Evolutionary conservation across 2,329 filamentous ascomycete genomes (phyloP), one percentile per base, ranked within the genome.

Genomic region (Phyllosticta citrichinensis): DNA sequence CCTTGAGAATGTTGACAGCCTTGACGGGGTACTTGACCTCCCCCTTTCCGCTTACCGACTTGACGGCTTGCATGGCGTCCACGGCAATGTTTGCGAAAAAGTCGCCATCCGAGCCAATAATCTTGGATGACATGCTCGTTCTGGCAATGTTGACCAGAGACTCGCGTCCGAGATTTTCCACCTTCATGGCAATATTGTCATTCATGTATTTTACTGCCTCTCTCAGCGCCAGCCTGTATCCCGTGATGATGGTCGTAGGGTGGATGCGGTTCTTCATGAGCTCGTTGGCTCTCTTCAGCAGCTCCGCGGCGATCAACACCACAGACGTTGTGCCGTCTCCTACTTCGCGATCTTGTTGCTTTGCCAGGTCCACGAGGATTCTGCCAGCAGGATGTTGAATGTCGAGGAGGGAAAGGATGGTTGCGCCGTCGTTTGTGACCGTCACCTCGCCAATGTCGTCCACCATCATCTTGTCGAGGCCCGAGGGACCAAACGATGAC

Each of bases 391-490:
- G 94, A 77, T 99, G 92, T 76, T 99, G 93, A 71, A 99, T 92
- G 73, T 97, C 94, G 72, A 99, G 84, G 71, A 99, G 82, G 75
- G 86, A 91, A 67, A 99, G 85, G 71, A 99, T 99, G 35, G 94
- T 99, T 60, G 94, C 94, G 72, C 94, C 94, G 76, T 99, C 94
- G 77, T 99, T 99, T 67, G 94, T 99, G 62, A 99, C 94, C 63
- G 94, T 99, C 63, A 99, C 94, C 80, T 99, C 94, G 72, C 94
- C 94, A 75, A 99, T 97, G 74, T 99, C 94, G 79, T 99, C 94
- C 69, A 99, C 94, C 94, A 99, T 97, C 94, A 99, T 99, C 84
- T 99, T 99, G 76, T 99, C 94, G 67, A 99, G 83, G 56, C 94
- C 94, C 64, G 91, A 96, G 57, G 94, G 94, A 61, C 94, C 94